Percentiles rank a stretch among this genome's conserved stretches.
These are phyloP conservation scores for Barnettozyma salicaria DNA, from an alignment of 805 yeast genomes.

Conservation along the genomic window DNA sequence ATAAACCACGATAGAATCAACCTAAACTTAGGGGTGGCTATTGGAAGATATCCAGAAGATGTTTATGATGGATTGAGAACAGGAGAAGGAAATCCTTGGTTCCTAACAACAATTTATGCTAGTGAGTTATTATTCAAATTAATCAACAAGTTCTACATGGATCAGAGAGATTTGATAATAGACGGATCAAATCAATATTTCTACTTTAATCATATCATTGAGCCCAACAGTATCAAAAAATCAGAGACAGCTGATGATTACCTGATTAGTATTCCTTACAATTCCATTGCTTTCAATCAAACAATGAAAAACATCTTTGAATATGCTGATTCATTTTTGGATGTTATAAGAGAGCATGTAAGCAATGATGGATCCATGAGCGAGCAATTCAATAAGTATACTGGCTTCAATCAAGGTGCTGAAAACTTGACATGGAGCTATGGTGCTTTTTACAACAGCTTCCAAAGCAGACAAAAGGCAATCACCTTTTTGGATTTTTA, in stretches of 20 bases:
- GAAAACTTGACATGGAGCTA: constrained; percentile 86
- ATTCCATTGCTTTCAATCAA: constrained; percentile 38
- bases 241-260: not conserved
- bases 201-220: constrained; percentile 28
- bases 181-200: constrained; percentile 26
- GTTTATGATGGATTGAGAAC: constrained; percentile 69
- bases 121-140: constrained; percentile 56
- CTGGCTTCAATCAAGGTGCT: constrained; percentile 88
- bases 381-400: constrained; percentile 79
- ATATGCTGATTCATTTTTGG: constrained; percentile 65
- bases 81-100: constrained; percentile 92
- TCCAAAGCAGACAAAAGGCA: constrained; percentile 53
- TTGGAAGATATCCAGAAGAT: constrained; percentile 94
- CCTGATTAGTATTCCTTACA: constrained; percentile 24
- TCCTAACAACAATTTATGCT: constrained; percentile 67
- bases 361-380: constrained; percentile 69
- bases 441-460: constrained; percentile 66
- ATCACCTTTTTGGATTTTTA: constrained; percentile 19
- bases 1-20: constrained; percentile 51
- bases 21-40: constrained; percentile 46
- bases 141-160: constrained; percentile 38
- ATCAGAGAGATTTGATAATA: constrained; percentile 40
- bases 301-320: constrained; percentile 40
- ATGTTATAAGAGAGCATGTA: constrained; percentile 51
- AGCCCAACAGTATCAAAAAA: constrained; percentile 9